Evolutionary conservation across 768 basidiomycete genomes (phyloP).

Genomic region (Russula virescens): DNA sequence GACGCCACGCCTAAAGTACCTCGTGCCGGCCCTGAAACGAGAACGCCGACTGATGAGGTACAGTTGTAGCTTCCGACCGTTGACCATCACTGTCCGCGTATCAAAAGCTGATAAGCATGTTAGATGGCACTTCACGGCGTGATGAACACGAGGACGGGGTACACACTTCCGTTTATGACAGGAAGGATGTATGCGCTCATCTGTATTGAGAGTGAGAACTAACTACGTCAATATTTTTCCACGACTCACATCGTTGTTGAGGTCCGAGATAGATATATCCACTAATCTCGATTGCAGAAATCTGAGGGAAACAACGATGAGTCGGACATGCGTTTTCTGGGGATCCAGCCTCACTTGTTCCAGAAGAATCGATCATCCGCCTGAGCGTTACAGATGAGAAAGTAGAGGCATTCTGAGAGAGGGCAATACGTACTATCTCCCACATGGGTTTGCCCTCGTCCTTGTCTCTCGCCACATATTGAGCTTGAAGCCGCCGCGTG

Average conservation of each 20-base stretch:
- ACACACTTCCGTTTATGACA: constrained; percentile 90
- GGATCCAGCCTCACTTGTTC: constrained; percentile 59
- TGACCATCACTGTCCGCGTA: constrained; percentile 65
- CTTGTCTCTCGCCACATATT: constrained; percentile 53
- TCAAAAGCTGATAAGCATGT: constrained; percentile 64
- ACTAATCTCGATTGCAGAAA: constrained; percentile 60
- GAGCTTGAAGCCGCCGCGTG: constrained; percentile 80
- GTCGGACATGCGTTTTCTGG: background rate
- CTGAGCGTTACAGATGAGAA: constrained; percentile 34
- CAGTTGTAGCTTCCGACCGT: constrained; percentile 73
- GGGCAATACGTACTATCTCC: constrained; percentile 58
- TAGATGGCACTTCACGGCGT: background rate
- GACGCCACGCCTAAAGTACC: constrained; percentile 93
- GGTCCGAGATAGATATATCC: constrained; percentile 43
- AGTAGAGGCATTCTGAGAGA: background rate
- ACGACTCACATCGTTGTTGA: constrained; percentile 59
- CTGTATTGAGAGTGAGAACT: constrained; percentile 38
- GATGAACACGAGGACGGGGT: constrained; percentile 2
- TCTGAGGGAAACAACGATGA: constrained; percentile 29
- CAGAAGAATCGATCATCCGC: constrained; percentile 97
- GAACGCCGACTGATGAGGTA: constrained; percentile 91
- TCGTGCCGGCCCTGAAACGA: constrained; percentile 90
- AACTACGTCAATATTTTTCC: background rate
- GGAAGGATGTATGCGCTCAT: constrained; percentile 87
- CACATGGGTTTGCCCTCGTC: constrained; percentile 57